These are phyloP conservation scores for Aspergillus olivimuriae DNA, from an alignment of 495 filamentous ascomycete species.

Conservation along the genomic window DNA sequence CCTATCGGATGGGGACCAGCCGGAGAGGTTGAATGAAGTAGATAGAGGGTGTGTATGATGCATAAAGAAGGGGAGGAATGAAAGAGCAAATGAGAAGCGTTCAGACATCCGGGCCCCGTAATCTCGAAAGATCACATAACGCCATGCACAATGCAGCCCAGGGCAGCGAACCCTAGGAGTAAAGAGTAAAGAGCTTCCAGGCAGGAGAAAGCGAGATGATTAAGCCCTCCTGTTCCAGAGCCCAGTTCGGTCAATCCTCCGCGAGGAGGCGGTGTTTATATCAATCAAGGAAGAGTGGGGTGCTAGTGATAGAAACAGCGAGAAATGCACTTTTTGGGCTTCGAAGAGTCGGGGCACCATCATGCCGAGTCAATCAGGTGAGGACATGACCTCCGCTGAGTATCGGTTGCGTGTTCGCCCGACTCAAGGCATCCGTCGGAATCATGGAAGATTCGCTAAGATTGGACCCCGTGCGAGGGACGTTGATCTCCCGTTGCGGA, in stretches of 20 bases:
- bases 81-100: conserved; percentile 28
- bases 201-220: too few species aligned
- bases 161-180: too few species aligned
- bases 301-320: too few species aligned
- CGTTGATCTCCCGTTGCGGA: conserved; percentile 24
- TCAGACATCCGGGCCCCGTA: conserved; percentile 43
- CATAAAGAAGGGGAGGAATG: conserved; percentile 9
- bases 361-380: conserved; percentile 33
- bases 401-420: conserved; percentile 43
- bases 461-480: conserved; percentile 26
- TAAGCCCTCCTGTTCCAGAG: neutral
- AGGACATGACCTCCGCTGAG: conserved; percentile 46
- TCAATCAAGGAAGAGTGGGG: neutral
- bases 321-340: too few species aligned
- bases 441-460: conserved; percentile 32
- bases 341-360: too few species aligned
- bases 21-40: conserved; percentile 24
- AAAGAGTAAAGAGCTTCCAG: too few species aligned
- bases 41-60: conserved; percentile 22
- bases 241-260: neutral
- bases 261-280: neutral
- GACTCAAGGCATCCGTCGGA: conserved; percentile 28
- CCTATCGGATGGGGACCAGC: conserved; percentile 26
- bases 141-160: conserved; percentile 35
- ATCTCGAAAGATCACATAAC: conserved; percentile 39